phyloP scores from a whole-genome alignment of 2,329 filamentous ascomycete genomes.

The Lachnellula suecica region DNA sequence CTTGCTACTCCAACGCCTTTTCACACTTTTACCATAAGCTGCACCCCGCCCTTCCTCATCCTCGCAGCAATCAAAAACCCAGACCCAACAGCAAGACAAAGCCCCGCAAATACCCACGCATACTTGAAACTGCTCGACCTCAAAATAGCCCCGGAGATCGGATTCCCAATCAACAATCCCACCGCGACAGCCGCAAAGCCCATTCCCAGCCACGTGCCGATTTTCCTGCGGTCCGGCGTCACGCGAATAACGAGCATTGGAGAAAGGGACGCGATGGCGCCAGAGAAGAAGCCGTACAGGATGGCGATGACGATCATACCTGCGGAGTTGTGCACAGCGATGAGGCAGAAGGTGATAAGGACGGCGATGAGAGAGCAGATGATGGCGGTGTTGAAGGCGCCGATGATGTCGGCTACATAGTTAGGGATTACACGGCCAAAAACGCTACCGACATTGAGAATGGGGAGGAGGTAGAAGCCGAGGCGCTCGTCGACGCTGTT shows the following conservation, averaged over 20 bases:
- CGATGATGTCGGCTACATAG: conserved; percentile 16
- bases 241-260: conserved; percentile 13
- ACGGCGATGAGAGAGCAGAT: conserved; percentile 10
- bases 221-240: conserved; percentile 5
- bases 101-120: too few species aligned
- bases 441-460: conserved; percentile 21
- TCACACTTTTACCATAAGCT: too few species aligned
- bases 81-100: too few species aligned
- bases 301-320: conserved; percentile 14
- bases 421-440: conserved; percentile 22
- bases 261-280: conserved; percentile 16
- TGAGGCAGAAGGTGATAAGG: conserved; percentile 13
- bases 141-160: not conserved
- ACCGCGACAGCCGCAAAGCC: not conserved
- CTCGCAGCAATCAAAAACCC: too few species aligned
- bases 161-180: not conserved
- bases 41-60: too few species aligned
- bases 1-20: too few species aligned
- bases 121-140: too few species aligned
- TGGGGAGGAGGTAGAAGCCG: conserved; percentile 21
- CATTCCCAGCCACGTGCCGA: not conserved
- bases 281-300: conserved; percentile 21
- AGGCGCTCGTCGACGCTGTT: conserved; percentile 10
- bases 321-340: conserved; percentile 10
- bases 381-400: conserved; percentile 28